Conservation (phyloP, 2,329 filamentous ascomycete genomes). For the Arthrobotrys sphaeroides region DNA sequence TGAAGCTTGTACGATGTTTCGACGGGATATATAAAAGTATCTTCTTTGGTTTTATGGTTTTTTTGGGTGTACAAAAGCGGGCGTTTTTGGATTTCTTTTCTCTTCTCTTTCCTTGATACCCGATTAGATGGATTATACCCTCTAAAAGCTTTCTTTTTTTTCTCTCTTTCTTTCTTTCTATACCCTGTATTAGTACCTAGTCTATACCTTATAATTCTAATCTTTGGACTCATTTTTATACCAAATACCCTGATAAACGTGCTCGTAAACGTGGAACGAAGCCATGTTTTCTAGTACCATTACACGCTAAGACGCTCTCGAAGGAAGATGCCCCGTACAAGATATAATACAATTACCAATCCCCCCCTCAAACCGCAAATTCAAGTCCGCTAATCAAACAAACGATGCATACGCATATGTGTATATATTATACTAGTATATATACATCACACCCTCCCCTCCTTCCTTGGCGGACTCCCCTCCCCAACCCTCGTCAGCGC, state of each 20-base stretch:
- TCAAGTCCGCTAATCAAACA: not conserved
- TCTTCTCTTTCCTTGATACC: not conserved
- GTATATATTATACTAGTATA: not conserved
- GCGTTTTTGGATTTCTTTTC: not conserved
- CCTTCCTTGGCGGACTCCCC: conserved; percentile 1
- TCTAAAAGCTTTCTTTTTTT: not conserved
- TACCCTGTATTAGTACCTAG: conserved; percentile 8
- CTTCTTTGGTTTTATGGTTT: not conserved
- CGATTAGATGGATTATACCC: not conserved
- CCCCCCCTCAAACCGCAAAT: not conserved
- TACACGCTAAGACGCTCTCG: not conserved
- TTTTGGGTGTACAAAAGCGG: not conserved
- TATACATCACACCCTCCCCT: not conserved
- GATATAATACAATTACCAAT: not conserved
- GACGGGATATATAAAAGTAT: not conserved
- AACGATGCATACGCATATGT: too few relatives aligned
- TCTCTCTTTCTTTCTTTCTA: not conserved
- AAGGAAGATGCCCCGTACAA: not conserved
- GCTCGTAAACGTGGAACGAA: too few relatives aligned
- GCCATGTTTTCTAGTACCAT: too few relatives aligned
- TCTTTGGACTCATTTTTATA: not conserved
- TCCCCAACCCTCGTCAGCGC: conserved; percentile 60
- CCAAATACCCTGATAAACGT: too few relatives aligned
- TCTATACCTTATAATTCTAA: not conserved
- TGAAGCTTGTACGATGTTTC: not conserved